Evolutionary conservation across 164 flowering plant genomes (phyloP), one percentile per base, ranked within the genome.

Genomic region (Annona cherimola): DNA sequence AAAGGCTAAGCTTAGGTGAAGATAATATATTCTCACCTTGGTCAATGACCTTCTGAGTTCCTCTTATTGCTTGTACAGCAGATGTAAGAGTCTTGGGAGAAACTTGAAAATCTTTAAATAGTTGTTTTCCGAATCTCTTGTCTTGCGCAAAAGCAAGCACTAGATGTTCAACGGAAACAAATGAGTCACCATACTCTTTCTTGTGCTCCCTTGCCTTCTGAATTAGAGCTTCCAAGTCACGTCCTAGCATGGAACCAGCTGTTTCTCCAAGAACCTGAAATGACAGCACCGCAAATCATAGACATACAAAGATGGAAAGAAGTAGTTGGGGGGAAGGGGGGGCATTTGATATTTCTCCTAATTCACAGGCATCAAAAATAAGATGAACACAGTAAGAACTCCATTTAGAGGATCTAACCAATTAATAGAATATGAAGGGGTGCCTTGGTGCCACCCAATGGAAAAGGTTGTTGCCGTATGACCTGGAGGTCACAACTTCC

Each of bases 221-320:
- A 76, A 95, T 79, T 76, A 95, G 76, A 60, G 84, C 89, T 87
- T 95, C 99, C 80, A 91, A 79, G 73, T 93, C 97, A 68, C 93
- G 83, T 44, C 99, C 99, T 74, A 95, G 77, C 99, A 93, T 93
- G 16, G 99, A 90, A 74, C 96, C 97, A 79, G 92, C 82, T 69
- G 97, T 78, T 70, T 89, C 97, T 73, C 98, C 86, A 71, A 89
- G 69, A 76, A 95, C 98, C 99, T 95, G 79, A 9, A 61, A 20
- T 5, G 64, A 61, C 35, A 61, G 26, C 11, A 35, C 35, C 14
- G 65, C 42, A 7, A 62, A 26, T 26, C 65, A 11, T 39, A 20
- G 42, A 62, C 11, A 62, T 19, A 1, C 11, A 19, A 61, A 18
- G 7, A 18, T 26, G 18, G 63, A 6, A 61, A 59, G 20, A 2